Evolutionary conservation across 208 protist species (phyloP).

Genomic region (Trypanosoma theileri): DNA sequence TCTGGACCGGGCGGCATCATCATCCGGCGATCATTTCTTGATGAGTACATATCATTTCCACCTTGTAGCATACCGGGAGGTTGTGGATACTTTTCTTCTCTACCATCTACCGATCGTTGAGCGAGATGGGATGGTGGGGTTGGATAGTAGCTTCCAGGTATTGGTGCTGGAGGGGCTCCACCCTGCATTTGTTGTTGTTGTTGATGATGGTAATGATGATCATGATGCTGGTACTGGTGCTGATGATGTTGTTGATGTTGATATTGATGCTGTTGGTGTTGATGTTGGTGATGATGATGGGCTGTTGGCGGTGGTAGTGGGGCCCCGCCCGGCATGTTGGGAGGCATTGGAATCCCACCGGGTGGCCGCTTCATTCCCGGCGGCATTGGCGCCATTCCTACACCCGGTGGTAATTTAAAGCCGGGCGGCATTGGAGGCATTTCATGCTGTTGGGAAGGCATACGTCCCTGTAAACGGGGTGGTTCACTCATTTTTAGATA

Average conservation of each 20-base stretch:
- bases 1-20: too few species aligned
- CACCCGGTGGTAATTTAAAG: constrained; percentile 31
- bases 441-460: constrained; percentile 9
- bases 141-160: neutral
- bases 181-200: neutral
- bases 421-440: constrained; percentile 36
- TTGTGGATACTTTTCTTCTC: too few species aligned
- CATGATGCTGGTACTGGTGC: neutral
- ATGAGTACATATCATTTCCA: constrained; percentile 10
- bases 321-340: neutral
- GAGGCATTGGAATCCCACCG: neutral
- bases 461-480: constrained; percentile 33
- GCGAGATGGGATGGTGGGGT: neutral
- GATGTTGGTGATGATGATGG: constrained; percentile 9
- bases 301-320: neutral
- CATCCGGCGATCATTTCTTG: too few species aligned
- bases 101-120: neutral
- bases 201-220: neutral
- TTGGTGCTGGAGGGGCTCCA: neutral
- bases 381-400: constrained; percentile 7
- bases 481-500: constrained; percentile 33
- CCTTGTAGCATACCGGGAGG: constrained; percentile 11
- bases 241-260: neutral
- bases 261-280: neutral
- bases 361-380: neutral